Evolutionary conservation across 495 filamentous ascomycete genomes (phyloP).

Genomic region (Umbilicaria muhlenbergii): DNA sequence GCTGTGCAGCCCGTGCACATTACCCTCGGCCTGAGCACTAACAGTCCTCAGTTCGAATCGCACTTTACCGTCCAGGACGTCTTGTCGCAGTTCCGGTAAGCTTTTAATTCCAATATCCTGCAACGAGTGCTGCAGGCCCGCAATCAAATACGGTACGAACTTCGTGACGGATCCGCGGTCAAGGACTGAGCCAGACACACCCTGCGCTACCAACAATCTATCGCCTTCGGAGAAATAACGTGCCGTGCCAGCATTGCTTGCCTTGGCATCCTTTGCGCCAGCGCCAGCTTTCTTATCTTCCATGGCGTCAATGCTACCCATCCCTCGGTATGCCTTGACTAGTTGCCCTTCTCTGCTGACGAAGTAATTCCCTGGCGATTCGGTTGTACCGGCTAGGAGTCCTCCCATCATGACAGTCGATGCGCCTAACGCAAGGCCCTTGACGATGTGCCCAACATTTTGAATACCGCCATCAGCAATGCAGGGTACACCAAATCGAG

Average conservation of each 20-base stretch:
- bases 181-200: constrained; percentile 67
- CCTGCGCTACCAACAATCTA: constrained; percentile 86
- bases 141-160: constrained; percentile 89
- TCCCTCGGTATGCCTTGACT: constrained; percentile 97
- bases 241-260: constrained; percentile 89
- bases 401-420: constrained; percentile 99
- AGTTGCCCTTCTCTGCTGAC: constrained; percentile 90
- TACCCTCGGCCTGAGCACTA: constrained; percentile 88
- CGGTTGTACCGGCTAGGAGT: constrained; percentile 89
- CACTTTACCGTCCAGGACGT: constrained; percentile 59
- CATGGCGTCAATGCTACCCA: constrained; percentile 98
- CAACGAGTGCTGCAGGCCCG: constrained; percentile 90
- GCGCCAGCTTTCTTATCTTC: constrained; percentile 87
- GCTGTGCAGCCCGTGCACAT: constrained; percentile 88
- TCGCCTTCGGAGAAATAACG: constrained; percentile 98
- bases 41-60: constrained; percentile 89
- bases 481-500: constrained; percentile 88
- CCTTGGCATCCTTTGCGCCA: constrained; percentile 52
- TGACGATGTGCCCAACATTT: constrained; percentile 97
- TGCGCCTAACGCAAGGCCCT: constrained; percentile 86
- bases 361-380: constrained; percentile 93
- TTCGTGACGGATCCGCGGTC: constrained; percentile 73
- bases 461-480: constrained; percentile 97
- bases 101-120: constrained; percentile 86
- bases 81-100: constrained; percentile 56